These are phyloP conservation scores for Quercus agrifolia DNA, from an alignment of 306 rosid species.

Conservation along the genomic window DNA sequence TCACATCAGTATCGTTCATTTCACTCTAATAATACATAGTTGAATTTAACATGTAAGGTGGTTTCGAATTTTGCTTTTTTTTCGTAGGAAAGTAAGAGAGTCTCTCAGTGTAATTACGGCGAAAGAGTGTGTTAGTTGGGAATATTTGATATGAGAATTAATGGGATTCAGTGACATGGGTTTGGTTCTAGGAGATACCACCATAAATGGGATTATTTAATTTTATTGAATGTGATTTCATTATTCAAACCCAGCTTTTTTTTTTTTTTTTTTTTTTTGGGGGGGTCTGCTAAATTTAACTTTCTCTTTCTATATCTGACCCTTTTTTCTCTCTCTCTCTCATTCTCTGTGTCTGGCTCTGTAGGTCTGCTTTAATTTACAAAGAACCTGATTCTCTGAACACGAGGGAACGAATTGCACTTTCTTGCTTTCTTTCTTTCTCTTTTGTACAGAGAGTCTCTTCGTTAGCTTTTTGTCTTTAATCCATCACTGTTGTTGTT, in stretches of 20 bases:
- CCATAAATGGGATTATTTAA: slow-evolving; percentile 1
- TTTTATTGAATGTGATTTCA: not conserved
- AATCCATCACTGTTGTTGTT: not conserved
- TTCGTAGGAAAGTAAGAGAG: too few species aligned
- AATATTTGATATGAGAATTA: not conserved
- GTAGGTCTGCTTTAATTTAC: slow-evolving; percentile 24
- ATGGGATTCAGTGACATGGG: not conserved
- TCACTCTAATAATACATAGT: too few species aligned
- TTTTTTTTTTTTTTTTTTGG: not conserved
- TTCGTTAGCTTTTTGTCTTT: slow-evolving; percentile 12
- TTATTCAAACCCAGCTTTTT: not conserved
- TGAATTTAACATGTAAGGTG: too few species aligned
- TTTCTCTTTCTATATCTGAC: not conserved
- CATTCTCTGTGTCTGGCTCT: slow-evolving; percentile 1
- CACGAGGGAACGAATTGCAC: slow-evolving; percentile 26
- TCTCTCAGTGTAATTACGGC: too few species aligned
- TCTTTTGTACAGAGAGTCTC: slow-evolving; percentile 5
- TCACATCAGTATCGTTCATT: too few species aligned
- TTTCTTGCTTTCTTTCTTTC: slow-evolving; percentile 8
- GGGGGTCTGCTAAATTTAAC: slow-evolving; percentile 18
- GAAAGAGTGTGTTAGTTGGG: too few species aligned
- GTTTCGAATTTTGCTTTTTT: too few species aligned
- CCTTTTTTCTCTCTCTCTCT: not conserved
- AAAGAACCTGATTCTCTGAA: slow-evolving; percentile 71
- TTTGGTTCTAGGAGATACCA: slow-evolving; percentile 12